Conservation (phyloP, 495 filamentous ascomycete genomes). For the Copromyces sp. region DNA sequence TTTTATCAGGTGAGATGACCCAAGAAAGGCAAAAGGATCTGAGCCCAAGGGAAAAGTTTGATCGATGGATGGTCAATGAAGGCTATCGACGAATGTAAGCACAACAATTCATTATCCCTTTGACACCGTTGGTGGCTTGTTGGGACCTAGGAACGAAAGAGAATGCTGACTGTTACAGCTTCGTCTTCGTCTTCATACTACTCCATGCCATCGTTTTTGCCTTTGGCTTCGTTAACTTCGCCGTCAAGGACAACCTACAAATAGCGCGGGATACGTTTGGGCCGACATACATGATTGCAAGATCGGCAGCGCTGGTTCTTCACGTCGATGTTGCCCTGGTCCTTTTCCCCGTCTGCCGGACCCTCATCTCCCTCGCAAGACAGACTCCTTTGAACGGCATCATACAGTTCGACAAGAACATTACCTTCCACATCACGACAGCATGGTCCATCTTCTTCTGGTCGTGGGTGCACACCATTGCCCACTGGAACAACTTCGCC, state of each 20-base stretch:
- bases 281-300: slow-evolving; percentile 59
- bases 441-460: slow-evolving; percentile 77
- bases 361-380: slow-evolving; percentile 62
- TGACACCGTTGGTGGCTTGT: not conserved
- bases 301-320: slow-evolving; percentile 57
- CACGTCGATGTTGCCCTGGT: slow-evolving; percentile 69
- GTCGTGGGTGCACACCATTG: slow-evolving; percentile 69
- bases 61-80: slow-evolving; percentile 68
- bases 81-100: slow-evolving; percentile 63
- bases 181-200: slow-evolving; percentile 57
- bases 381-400: slow-evolving; percentile 69
- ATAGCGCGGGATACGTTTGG: slow-evolving; percentile 53
- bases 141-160: not conserved
- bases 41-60: slow-evolving; percentile 40
- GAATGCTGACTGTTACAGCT: slow-evolving; percentile 36
- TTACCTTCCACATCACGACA: slow-evolving; percentile 70
- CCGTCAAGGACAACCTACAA: slow-evolving; percentile 59
- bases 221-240: slow-evolving; percentile 67
- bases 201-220: slow-evolving; percentile 60
- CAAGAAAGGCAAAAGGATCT: slow-evolving; percentile 51
- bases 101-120: not conserved
- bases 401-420: slow-evolving; percentile 74
- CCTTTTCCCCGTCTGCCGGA: slow-evolving; percentile 70
- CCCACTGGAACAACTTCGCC: slow-evolving; percentile 74
- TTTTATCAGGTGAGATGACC: slow-evolving; percentile 61